Percentiles rank a stretch among this genome's conserved stretches.
Evolutionary conservation across 495 filamentous ascomycete genomes (phyloP).

Genomic region (Xanthoparmelia taractica): DNA sequence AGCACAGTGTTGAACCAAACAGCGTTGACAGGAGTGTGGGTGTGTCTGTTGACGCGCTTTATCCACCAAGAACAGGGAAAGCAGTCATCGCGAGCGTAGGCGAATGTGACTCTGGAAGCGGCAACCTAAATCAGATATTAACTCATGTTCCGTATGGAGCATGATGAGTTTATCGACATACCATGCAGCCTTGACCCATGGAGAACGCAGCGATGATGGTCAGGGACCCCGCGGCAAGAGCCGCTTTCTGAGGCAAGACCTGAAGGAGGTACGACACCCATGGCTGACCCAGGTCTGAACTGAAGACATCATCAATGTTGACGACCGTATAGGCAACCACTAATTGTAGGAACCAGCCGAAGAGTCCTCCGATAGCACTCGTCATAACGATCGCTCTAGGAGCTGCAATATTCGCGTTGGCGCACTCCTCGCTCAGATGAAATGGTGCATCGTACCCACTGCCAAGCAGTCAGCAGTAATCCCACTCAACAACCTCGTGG

Average conservation of each 20-base stretch:
- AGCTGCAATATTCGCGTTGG: conserved; percentile 66
- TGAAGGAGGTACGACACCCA: conserved; percentile 71
- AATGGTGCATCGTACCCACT: conserved; percentile 66
- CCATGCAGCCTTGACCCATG: conserved; percentile 81
- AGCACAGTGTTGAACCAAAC: conserved; percentile 65
- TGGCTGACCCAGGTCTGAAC: conserved; percentile 62
- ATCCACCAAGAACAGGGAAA: conserved; percentile 59
- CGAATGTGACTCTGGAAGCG: conserved; percentile 69
- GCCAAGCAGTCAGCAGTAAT: not conserved
- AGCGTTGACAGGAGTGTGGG: conserved; percentile 68
- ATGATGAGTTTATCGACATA: not conserved
- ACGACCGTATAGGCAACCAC: conserved; percentile 74
- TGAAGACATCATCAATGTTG: conserved; percentile 54
- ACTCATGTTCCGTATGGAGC: not conserved
- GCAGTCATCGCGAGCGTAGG: conserved; percentile 71
- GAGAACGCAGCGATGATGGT: conserved; percentile 72
- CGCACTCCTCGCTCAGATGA: conserved; percentile 70
- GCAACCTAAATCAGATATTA: conserved; percentile 38
- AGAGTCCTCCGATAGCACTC: conserved; percentile 55
- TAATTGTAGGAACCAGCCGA: conserved; percentile 70
- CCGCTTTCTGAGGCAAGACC: conserved; percentile 55
- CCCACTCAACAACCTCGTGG: not conserved
- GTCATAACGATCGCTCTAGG: conserved; percentile 74
- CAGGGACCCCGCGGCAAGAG: conserved; percentile 58
- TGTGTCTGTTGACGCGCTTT: conserved; percentile 58